phyloP scores from a whole-genome alignment of 306 rosid genomes.

The Sesbania bispinosa region DNA sequence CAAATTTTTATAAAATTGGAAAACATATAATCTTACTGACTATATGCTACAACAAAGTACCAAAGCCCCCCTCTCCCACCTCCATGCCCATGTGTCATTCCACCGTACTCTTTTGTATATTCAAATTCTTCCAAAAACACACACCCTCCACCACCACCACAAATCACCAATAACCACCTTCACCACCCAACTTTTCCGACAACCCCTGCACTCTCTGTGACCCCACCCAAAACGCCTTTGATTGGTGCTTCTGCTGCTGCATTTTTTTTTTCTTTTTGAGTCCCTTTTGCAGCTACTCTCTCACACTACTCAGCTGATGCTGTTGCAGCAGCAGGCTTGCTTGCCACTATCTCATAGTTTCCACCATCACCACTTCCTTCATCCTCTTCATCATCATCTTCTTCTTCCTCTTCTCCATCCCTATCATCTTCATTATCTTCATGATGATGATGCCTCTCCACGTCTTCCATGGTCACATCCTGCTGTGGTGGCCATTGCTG shows the following conservation, averaged over 20 bases:
- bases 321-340: slow-evolving; percentile 45
- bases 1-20: slow-evolving; percentile 42
- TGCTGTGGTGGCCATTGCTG: slow-evolving; percentile 94
- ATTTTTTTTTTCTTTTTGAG: slow-evolving; percentile 3
- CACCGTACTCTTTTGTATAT: slow-evolving; percentile 18
- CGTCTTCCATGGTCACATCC: slow-evolving; percentile 26
- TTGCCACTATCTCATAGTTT: slow-evolving; percentile 62
- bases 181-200: slow-evolving; percentile 23
- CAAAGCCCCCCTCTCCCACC: neutral
- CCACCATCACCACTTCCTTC: slow-evolving; percentile 31
- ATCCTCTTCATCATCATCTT: slow-evolving; percentile 38
- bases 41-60: too few relatives aligned
- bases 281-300: neutral
- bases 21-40: slow-evolving; percentile 43
- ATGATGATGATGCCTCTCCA: slow-evolving; percentile 8
- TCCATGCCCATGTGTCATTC: slow-evolving; percentile 33
- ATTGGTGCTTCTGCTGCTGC: neutral
- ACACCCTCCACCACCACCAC: slow-evolving; percentile 1
- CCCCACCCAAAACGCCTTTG: slow-evolving; percentile 23
- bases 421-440: slow-evolving; percentile 34
- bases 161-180: slow-evolving; percentile 15
- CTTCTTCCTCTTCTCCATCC: slow-evolving; percentile 27
- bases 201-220: slow-evolving; percentile 32
- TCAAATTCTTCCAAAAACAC: slow-evolving; percentile 8
- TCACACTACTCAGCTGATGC: slow-evolving; percentile 27